phyloP scores from a whole-genome alignment of 2,329 filamentous ascomycete genomes.

The Didymella lethalis region DNA sequence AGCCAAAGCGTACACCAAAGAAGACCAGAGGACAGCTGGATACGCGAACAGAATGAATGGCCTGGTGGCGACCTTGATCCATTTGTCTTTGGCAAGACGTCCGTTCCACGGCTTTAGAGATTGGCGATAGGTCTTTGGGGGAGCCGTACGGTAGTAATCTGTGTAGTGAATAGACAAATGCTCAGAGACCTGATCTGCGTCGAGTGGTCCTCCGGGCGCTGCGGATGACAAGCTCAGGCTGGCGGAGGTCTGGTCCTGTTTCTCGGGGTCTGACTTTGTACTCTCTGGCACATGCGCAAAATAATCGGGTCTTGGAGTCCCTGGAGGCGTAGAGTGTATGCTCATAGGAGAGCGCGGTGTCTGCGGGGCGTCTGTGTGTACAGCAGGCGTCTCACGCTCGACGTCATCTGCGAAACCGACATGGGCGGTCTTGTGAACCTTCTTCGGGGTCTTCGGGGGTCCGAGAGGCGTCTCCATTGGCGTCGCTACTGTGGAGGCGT shows the following conservation, averaged over 20 bases:
- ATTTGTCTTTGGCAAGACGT: slow-evolving; percentile 74
- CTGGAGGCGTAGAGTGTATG: slow-evolving; percentile 22
- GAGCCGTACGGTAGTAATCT: slow-evolving; percentile 69
- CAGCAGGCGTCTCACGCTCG: slow-evolving; percentile 12
- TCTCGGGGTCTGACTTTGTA: slow-evolving; percentile 28
- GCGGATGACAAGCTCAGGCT: slow-evolving; percentile 21
- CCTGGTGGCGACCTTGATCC: slow-evolving; percentile 77
- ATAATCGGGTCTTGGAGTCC: slow-evolving; percentile 22
- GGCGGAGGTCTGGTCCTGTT: slow-evolving; percentile 27
- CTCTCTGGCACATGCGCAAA: slow-evolving; percentile 21
- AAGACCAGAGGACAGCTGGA: slow-evolving; percentile 87
- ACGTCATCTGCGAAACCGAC: slow-evolving; percentile 64
- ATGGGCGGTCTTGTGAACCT: slow-evolving; percentile 25
- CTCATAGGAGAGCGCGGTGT: slow-evolving; percentile 30
- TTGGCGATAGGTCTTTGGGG: slow-evolving; percentile 74
- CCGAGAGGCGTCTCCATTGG: slow-evolving; percentile 15
- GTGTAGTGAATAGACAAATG: slow-evolving; percentile 66
- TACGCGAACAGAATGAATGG: slow-evolving; percentile 90
- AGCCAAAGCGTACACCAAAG: slow-evolving; percentile 83
- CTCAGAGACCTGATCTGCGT: slow-evolving; percentile 36
- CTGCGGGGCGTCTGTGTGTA: slow-evolving; percentile 5
- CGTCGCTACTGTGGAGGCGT: slow-evolving; percentile 3
- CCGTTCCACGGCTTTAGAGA: slow-evolving; percentile 81
- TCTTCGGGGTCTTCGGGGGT: slow-evolving; percentile 23
- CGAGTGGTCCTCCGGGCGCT: slow-evolving; percentile 10